Base-by-base conservation (phyloP, 1,139 yeast species). In the Candida glucosophila region DNA sequence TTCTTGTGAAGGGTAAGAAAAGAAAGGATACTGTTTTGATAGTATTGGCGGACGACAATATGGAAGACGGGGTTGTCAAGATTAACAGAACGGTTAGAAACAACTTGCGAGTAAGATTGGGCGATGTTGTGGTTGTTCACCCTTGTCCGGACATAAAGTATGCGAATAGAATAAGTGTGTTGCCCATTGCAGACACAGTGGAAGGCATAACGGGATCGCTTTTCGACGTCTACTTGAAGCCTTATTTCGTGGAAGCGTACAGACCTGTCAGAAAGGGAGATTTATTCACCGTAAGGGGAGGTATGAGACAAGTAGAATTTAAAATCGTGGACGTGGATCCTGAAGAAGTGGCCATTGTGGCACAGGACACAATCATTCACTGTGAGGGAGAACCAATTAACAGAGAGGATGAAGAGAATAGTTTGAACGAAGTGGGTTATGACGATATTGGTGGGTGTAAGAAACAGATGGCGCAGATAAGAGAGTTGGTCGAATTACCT, bases 391-490 rank as follows among this genome's bases (percentile, higher is more conserved):
- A 92, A 47, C 97, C 99, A 47, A 88, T 90, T 58, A 85, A 83
- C 61, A 81, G 99, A 55, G 99, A 90, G 62, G 99, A 90, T 50
- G 99, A 92, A 61, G 99, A 90, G 60, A 85, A 86, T 55, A 85
- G 77, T 54, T 70, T 90, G 58, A 86, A 82, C 46, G 98, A 90
- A 40, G 97, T 90, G 33, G 99, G 99, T 43, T 90, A 90, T 56
- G 99, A 90, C 52, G 98, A 90, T 49, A 90, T 90, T 55, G 99
- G 99, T 55, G 98, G 98, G 26, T 86, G 95, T 63, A 81, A 95
- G 60, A 90, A 88, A 59, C 97, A 88, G 61, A 86, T 88, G 93
- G 97, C 97, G 22, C 97, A 88, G 62, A 86, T 88, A 49, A 77
- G 97, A 62, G 97, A 88, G 64, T 70, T 88, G 62, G 97, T 88